A percentile compares a stretch with the other conserved stretches of the same genome.
Conservation (phyloP, 2,329 filamentous ascomycete species). For the Gnomoniopsis sp. region DNA sequence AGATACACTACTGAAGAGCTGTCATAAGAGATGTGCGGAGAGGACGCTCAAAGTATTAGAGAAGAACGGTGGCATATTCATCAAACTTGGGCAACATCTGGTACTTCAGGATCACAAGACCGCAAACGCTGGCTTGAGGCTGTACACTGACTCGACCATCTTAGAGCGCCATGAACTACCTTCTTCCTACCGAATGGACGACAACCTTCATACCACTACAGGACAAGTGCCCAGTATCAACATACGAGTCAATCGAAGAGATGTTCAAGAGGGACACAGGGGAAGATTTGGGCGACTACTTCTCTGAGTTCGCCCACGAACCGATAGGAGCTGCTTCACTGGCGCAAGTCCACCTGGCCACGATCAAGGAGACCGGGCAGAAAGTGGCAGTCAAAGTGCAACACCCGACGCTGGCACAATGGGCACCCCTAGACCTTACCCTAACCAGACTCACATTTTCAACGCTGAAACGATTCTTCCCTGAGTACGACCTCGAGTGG, state of each 20-base stretch:
- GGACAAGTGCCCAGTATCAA: conserved; percentile 92
- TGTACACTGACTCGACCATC: conserved; percentile 20
- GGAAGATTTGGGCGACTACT: conserved; percentile 72
- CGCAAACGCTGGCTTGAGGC: background rate
- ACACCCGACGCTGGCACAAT: conserved; percentile 84
- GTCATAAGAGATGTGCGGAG: conserved; percentile 88
- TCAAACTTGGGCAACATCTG: conserved; percentile 94
- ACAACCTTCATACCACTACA: conserved; percentile 93
- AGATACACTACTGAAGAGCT: conserved; percentile 68
- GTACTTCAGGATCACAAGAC: conserved; percentile 35
- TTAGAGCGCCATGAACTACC: conserved; percentile 89
- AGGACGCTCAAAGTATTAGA: conserved; percentile 84
- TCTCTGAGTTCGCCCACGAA: conserved; percentile 74
- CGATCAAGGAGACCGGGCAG: conserved; percentile 77
- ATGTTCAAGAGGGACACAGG: conserved; percentile 89
- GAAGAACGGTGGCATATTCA: conserved; percentile 97
- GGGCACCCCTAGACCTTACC: conserved; percentile 82
- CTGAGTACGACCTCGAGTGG: conserved; percentile 97
- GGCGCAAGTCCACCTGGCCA: conserved; percentile 90
- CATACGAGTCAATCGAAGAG: conserved; percentile 76
- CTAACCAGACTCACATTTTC: conserved; percentile 87
- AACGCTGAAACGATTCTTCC: conserved; percentile 88
- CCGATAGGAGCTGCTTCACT: conserved; percentile 92
- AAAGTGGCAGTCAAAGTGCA: conserved; percentile 96
- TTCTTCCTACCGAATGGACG: conserved; percentile 89